These are phyloP conservation scores for Persicaria tinctoria DNA, from an alignment of 148 eudicot species.

Conservation along the genomic window DNA sequence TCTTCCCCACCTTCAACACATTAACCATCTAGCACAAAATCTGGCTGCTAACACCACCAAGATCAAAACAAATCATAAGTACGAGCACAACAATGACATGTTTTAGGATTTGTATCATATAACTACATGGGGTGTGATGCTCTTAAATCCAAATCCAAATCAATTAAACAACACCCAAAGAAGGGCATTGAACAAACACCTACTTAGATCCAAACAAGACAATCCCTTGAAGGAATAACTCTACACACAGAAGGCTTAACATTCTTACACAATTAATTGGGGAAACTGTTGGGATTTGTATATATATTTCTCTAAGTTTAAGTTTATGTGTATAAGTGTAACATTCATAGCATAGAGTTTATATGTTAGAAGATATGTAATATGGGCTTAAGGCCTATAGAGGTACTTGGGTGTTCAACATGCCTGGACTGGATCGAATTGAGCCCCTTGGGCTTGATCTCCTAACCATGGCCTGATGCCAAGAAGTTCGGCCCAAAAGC, in stretches of 20 bases:
- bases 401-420: too few relatives aligned
- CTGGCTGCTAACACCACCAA: background rate
- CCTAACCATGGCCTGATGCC: too few relatives aligned
- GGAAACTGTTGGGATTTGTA: too few relatives aligned
- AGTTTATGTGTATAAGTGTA: too few relatives aligned
- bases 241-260: background rate
- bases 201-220: background rate
- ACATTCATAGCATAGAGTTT: too few relatives aligned
- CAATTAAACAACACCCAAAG: background rate
- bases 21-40: background rate
- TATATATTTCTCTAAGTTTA: too few relatives aligned
- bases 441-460: too few relatives aligned
- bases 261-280: background rate
- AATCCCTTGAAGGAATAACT: background rate
- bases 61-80: constrained; percentile 2
- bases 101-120: background rate
- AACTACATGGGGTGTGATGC: background rate
- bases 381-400: too few relatives aligned
- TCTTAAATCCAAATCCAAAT: too few relatives aligned
- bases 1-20: constrained; percentile 4
- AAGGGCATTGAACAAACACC: background rate
- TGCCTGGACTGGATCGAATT: too few relatives aligned
- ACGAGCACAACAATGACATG: background rate
- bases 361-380: too few relatives aligned
- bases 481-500: too few relatives aligned